These are phyloP conservation scores for Pyrenophora teres DNA, from an alignment of 2,329 filamentous ascomycete species.

Conservation along the genomic window DNA sequence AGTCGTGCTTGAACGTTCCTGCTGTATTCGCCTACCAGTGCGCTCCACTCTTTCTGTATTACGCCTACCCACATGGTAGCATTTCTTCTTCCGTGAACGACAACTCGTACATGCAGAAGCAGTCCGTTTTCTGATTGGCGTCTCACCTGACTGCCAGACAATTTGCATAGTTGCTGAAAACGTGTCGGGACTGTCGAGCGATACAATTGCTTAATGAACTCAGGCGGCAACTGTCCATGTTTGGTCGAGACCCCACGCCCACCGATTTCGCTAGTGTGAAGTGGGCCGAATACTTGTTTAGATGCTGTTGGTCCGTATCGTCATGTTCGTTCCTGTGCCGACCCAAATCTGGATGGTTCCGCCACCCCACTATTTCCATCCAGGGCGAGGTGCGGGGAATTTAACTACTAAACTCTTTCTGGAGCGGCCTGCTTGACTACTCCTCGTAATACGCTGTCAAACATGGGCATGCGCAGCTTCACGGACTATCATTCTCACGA, in stretches of 20 bases:
- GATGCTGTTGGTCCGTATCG: not conserved
- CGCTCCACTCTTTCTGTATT: not conserved
- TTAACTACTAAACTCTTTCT: not conserved
- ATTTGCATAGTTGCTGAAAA: not conserved
- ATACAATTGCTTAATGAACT: not conserved
- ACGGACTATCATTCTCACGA: not conserved
- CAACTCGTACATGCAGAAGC: slow-evolving; percentile 1
- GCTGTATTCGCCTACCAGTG: not conserved
- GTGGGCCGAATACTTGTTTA: not conserved
- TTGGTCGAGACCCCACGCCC: not conserved
- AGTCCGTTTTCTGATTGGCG: not conserved
- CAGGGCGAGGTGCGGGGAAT: slow-evolving; percentile 1
- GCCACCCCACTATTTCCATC: not conserved
- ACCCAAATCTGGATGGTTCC: slow-evolving; percentile 2
- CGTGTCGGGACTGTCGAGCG: not conserved
- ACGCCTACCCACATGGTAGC: not conserved
- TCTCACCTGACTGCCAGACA: slow-evolving; percentile 4
- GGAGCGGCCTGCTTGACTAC: not conserved
- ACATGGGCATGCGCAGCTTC: not conserved
- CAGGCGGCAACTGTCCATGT: not conserved
- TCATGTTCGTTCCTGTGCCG: slow-evolving; percentile 1
- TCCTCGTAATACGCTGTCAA: not conserved
- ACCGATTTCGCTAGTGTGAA: too few relatives aligned
- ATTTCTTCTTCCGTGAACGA: slow-evolving; percentile 8
- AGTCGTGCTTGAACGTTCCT: not conserved